A percentile compares a stretch with the other conserved stretches of the same genome.
phyloP scores from a whole-genome alignment of 2,329 filamentous ascomycete genomes.

The Leptographium flavum region DNA sequence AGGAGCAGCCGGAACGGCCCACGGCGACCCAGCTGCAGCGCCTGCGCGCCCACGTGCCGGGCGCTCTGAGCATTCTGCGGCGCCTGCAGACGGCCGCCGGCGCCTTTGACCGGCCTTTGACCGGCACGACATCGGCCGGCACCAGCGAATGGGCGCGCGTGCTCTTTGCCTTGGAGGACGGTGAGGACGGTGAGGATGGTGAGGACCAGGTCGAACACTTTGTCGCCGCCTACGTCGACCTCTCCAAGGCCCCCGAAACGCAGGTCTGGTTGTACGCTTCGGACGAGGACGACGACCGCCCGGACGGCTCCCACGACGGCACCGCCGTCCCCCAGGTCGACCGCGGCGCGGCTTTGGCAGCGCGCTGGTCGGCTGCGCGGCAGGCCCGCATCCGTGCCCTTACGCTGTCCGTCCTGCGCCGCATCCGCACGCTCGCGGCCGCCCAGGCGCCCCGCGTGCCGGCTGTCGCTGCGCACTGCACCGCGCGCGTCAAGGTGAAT shows the following conservation, averaged over 20 bases:
- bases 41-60: slow-evolving; percentile 37
- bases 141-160: slow-evolving; percentile 28
- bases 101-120: slow-evolving; percentile 16
- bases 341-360: slow-evolving; percentile 11
- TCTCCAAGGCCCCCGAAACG: slow-evolving; percentile 45
- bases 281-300: slow-evolving; percentile 26
- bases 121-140: slow-evolving; percentile 19
- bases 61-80: slow-evolving; percentile 46
- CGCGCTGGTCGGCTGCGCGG: slow-evolving; percentile 4
- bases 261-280: slow-evolving; percentile 49
- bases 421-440: slow-evolving; percentile 15
- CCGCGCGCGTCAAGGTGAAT: slow-evolving; percentile 23
- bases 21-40: slow-evolving; percentile 25
- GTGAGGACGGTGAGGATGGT: slow-evolving; percentile 3
- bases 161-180: slow-evolving; percentile 20
- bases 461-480: slow-evolving; percentile 8
- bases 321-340: slow-evolving; percentile 9
- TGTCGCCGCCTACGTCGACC: slow-evolving; percentile 46
- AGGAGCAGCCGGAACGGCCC: slow-evolving; percentile 11
- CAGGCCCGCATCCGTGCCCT: slow-evolving; percentile 14
- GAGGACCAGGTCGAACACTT: slow-evolving; percentile 23
- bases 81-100: slow-evolving; percentile 37
- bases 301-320: slow-evolving; percentile 8
- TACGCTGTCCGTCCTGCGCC: slow-evolving; percentile 17
- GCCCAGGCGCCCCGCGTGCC: slow-evolving; percentile 8